Evolutionary conservation across 495 filamentous ascomycete genomes (phyloP).

Genomic region (Hypoxylon crocopeplum): DNA sequence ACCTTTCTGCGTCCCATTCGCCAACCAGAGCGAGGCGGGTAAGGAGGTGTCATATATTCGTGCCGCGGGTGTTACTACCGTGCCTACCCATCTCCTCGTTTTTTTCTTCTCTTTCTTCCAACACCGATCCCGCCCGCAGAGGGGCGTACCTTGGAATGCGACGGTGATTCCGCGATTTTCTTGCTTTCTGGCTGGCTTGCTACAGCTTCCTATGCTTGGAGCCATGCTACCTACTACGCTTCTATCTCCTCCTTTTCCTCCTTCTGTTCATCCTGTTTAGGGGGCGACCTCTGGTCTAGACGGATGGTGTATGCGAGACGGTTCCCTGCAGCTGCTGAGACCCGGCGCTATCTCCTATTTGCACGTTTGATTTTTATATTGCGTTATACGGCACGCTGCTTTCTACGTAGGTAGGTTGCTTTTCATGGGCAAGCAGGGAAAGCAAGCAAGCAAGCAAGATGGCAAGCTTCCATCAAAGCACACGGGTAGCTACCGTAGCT

Average conservation of each 20-base stretch:
- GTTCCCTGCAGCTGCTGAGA: constrained; percentile 25
- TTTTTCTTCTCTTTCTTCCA: no score
- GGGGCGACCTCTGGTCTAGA: no score
- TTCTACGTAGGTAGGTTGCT: no score
- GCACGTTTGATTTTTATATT: constrained; percentile 4
- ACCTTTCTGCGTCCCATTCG: constrained; percentile 7
- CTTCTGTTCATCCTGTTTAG: no score
- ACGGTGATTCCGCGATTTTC: constrained; percentile 26
- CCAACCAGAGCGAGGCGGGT: constrained; percentile 33
- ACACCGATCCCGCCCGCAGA: constrained; percentile 33
- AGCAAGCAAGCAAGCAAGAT: no score
- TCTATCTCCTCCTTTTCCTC: background rate
- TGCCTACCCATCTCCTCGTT: constrained; percentile 3
- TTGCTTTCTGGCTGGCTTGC: no score
- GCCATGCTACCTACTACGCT: no score
- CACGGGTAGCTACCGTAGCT: no score
- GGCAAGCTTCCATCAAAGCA: no score
- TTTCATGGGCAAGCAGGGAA: no score
- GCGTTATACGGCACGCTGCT: constrained; percentile 24
- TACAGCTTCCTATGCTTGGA: no score
- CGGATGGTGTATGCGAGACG: constrained; percentile 5
- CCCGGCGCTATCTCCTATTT: constrained; percentile 31
- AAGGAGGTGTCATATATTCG: constrained; percentile 31
- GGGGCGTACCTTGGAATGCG: constrained; percentile 32
- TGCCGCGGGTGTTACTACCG: constrained; percentile 35